Base-by-base conservation (phyloP, 78 protist species). In the Polysphondylium violaceum region DNA sequence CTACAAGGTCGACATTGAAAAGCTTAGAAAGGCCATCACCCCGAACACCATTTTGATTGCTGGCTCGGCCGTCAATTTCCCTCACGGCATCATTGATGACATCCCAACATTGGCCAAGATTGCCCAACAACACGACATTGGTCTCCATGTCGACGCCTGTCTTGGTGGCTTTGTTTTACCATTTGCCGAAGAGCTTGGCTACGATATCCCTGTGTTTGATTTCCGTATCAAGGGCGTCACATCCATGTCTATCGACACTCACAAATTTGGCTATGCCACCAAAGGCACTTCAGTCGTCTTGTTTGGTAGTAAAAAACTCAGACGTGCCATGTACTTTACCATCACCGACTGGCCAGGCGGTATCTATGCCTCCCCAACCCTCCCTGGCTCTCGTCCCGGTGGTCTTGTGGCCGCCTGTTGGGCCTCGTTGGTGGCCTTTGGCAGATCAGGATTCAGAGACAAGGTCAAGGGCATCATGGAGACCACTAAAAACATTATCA, bases 211-310 rank as follows among this genome's bases (percentile, higher is more conserved):
- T 12, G 31, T 51, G 5, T 95, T 93, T 59, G 98, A 97, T 78
- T 96, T 94, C 88, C 3, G 93, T 29, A 60, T 94, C 27, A 65
- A 38, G 6, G 98, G 98, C 29, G 98, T 96, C 43, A 93, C 97
- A 9, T 78, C 96, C 21, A 92, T 96, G 69, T 96, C 97, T 17
- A 36, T 78, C 12, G 99, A 96, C 81, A 93, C 95, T n/a, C 99
- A 97, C 95, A 97, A 96, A 86, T 97, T 93, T 93, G 99, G 99
- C 12, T 96, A 74, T 68, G 96, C 98, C 0, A 87, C 97, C 11
- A 96, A 97, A 67, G 99, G 99, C 9, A 68, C 92, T 9, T 93
- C 96, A 1, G 96, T 96, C 12, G 73, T 94, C 31, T 36, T 96
- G 43, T 94, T 74, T 68, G 61, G 60, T 5, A 73, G 51, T 36